phyloP scores from a whole-genome alignment of 2,329 filamentous ascomycete species.

The Aspergillus fumigatiaffinis region DNA sequence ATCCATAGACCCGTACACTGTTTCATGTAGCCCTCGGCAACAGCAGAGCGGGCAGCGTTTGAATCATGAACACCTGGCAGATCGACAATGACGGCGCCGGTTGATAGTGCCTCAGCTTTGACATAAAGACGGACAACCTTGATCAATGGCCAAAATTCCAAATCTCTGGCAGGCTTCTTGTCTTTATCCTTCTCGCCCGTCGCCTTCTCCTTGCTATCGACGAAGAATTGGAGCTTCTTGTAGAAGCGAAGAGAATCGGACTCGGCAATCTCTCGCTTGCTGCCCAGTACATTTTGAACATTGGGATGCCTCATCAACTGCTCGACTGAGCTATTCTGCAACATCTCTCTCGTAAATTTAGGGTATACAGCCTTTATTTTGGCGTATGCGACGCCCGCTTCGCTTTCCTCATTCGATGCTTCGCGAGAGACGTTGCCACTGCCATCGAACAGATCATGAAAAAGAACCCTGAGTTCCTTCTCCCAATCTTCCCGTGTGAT shows the following conservation, averaged over 20 bases:
- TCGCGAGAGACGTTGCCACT: background rate
- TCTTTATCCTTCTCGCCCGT: constrained; percentile 41
- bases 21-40: constrained; percentile 10
- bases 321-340: background rate
- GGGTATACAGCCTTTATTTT: background rate
- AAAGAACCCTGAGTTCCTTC: background rate
- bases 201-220: constrained; percentile 48
- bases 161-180: constrained; percentile 2
- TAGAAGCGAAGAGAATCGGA: background rate
- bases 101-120: constrained; percentile 5
- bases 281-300: background rate
- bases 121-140: constrained; percentile 10
- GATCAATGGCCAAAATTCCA: constrained; percentile 42
- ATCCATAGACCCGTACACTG: constrained; percentile 11
- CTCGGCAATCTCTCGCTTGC: background rate
- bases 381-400: background rate
- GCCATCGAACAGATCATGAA: background rate
- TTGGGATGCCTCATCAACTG: background rate
- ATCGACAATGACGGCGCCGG: constrained; percentile 9
- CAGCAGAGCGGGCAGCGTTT: constrained; percentile 8
- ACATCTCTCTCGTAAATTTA: background rate
- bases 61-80: constrained; percentile 11
- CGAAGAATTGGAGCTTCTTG: background rate
- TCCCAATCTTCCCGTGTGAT: background rate
- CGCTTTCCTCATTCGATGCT: background rate